A percentile compares a stretch with the other conserved stretches of the same genome.
phyloP scores from a whole-genome alignment of 1,284 basidiomycete species.

The Ustilago esculenta region DNA sequence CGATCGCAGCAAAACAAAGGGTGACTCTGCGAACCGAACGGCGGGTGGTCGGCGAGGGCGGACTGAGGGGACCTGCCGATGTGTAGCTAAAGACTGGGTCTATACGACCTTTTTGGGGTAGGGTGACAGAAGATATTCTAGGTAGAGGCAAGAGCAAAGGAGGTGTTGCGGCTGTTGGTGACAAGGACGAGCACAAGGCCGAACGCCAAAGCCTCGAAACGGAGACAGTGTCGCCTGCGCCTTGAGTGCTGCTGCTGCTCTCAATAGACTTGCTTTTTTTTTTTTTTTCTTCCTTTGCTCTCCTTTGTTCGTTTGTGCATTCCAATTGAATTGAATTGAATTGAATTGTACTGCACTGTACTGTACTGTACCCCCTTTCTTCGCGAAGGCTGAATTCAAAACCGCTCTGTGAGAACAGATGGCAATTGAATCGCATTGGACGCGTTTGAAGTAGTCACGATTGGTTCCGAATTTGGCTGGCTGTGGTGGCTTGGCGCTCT shows the following conservation, averaged over 20 bases:
- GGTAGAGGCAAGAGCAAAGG: neutral
- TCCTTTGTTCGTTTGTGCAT: constrained; percentile 2
- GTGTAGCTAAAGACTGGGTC: constrained; percentile 12
- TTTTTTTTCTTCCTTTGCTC: neutral
- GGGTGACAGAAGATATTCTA: neutral
- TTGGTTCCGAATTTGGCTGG: too few species aligned
- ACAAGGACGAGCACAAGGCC: neutral
- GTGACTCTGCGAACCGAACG: neutral
- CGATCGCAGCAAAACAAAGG: constrained; percentile 12
- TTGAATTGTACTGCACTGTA: too few species aligned
- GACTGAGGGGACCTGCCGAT: constrained; percentile 11
- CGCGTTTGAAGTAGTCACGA: too few species aligned
- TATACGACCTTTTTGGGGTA: constrained; percentile 40
- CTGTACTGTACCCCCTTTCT: too few species aligned
- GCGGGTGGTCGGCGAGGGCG: constrained; percentile 24
- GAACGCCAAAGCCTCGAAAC: too few species aligned
- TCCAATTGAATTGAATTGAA: neutral
- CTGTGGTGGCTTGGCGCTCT: neutral
- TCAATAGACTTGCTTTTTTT: neutral
- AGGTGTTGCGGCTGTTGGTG: neutral
- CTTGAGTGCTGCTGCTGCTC: constrained; percentile 1
- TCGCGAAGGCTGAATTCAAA: too few species aligned
- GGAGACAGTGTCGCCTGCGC: neutral
- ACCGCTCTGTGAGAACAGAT: too few species aligned
- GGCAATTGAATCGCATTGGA: too few species aligned